phyloP scores from a whole-genome alignment of 495 filamentous ascomycete genomes.

The Aspergillus mulundensis region DNA sequence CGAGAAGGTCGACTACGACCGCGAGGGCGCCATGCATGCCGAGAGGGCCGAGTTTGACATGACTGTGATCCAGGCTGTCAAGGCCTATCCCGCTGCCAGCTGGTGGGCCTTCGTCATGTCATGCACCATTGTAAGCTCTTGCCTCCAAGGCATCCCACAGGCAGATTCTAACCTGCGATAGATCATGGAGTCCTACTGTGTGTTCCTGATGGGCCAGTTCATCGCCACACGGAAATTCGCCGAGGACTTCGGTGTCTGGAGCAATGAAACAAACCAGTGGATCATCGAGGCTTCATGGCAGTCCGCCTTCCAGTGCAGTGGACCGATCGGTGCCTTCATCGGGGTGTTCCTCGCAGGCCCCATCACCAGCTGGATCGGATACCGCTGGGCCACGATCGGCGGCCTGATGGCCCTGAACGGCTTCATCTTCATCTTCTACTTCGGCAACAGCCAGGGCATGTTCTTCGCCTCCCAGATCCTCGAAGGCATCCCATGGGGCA shows the following conservation, averaged over 20 bases:
- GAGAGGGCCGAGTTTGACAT: conserved; percentile 31
- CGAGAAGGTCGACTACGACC: conserved; percentile 45
- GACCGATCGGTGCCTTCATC: conserved; percentile 58
- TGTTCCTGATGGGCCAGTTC: conserved; percentile 43
- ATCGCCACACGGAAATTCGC: conserved; percentile 36
- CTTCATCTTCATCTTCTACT: conserved; percentile 67
- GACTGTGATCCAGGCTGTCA: conserved; percentile 29
- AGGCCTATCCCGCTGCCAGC: conserved; percentile 46
- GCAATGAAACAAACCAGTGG: conserved; percentile 20
- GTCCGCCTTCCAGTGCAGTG: conserved; percentile 40
- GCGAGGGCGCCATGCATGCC: conserved; percentile 34
- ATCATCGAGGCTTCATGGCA: conserved; percentile 29
- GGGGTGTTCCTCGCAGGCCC: conserved; percentile 65
- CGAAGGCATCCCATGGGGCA: conserved; percentile 69
- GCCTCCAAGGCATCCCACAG: background rate
- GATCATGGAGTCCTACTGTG: conserved; percentile 43
- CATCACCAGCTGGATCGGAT: conserved; percentile 62
- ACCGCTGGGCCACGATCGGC: conserved; percentile 59
- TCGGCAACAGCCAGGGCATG: conserved; percentile 29
- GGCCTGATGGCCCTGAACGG: conserved; percentile 56
- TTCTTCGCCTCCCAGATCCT: conserved; percentile 32
- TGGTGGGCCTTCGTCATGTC: conserved; percentile 44
- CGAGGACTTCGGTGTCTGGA: conserved; percentile 33
- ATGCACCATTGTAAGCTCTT: conserved; percentile 38
- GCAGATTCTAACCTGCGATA: conserved; percentile 29